Evolutionary conservation across 2,329 filamentous ascomycete species (phyloP), one percentile per base, ranked within the genome.

Genomic region (Triangularia verruculosa): DNA sequence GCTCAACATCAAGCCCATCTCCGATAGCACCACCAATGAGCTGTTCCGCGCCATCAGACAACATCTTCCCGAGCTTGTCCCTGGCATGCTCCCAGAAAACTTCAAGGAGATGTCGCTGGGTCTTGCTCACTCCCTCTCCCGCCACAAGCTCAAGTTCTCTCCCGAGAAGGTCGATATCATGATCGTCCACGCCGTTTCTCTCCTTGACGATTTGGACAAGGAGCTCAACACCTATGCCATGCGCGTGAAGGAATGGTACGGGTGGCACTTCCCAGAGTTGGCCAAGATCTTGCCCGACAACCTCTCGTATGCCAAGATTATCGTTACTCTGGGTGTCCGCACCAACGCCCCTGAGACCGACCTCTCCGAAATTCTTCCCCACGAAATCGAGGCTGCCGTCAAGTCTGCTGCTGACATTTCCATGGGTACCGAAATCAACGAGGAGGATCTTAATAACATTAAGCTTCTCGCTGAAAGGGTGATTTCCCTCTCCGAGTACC

Each of bases 241-340:
- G 95, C 86, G 95, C 77, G 93, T 97, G 67, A 98, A 98, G 87
- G 95, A 99, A 79, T 99, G 95, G 95, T 99, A 99, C 76, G 95
- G 95, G 73, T 99, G 95, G 95, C 95, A 98, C 80, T 99, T 98
- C 83, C 95, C 95, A 47, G 95, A 99, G 82, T 88, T 99, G 85
- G 93, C 92, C 74, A 94, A 93, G 80, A 97, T 98, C 74, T 85
- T 97, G 71, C 96, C 96, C 78, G 95, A 99, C 84, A 99, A 99
- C 80, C 82, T 97, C 67, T 93, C 93, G 69, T 99, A 97, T 76
- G 89, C 93, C 65, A 89, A 89, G 70, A 89, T 99, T 64, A 92
- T 99, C 64, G 80, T 97, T 58, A 86, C 89, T 69, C 91, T 96
- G 82, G 95, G 95, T 71, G 92, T 96, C 85, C 90, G 95, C 69